These are phyloP conservation scores for Daedaleopsis nitida DNA, from an alignment of 768 basidiomycete genomes.

Conservation along the genomic window DNA sequence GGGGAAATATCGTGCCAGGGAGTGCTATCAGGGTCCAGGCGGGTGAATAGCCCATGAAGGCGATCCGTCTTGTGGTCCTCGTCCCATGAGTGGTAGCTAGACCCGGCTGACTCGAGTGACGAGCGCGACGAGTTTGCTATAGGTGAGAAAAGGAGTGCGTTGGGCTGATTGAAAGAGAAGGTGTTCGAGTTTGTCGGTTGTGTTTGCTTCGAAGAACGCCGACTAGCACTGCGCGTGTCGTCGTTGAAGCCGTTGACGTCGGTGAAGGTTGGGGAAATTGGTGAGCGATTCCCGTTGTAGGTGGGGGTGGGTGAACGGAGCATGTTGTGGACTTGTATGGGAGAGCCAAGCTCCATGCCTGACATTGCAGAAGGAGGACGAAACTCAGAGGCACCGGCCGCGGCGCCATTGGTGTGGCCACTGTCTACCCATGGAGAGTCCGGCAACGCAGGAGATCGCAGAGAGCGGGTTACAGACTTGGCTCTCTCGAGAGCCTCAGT, in stretches of 20 bases:
- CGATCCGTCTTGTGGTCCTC: constrained; percentile 56
- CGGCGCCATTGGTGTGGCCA: constrained; percentile 27
- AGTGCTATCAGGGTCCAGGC: constrained; percentile 49
- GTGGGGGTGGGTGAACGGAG: constrained; percentile 72
- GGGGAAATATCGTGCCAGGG: constrained; percentile 66
- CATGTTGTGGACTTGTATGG: constrained; percentile 41
- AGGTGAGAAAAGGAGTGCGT: constrained; percentile 66
- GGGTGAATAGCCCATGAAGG: constrained; percentile 54
- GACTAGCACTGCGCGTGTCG: constrained; percentile 38
- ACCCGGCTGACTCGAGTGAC: constrained; percentile 78
- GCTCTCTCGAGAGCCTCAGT: constrained; percentile 34
- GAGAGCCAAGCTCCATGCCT: constrained; percentile 51
- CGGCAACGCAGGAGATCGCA: constrained; percentile 58
- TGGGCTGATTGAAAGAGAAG: constrained; percentile 39
- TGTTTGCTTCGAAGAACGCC: constrained; percentile 56
- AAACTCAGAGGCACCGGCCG: constrained; percentile 24
- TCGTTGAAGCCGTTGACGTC: constrained; percentile 36
- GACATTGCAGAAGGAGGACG: constrained; percentile 51
- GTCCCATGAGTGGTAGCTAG: constrained; percentile 85
- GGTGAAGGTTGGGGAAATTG: constrained; percentile 52
- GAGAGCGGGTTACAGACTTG: constrained; percentile 47
- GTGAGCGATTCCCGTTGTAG: constrained; percentile 54
- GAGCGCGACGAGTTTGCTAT: constrained; percentile 76
- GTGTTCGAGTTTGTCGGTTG: constrained; percentile 13
- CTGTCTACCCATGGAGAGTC: constrained; percentile 58